These are phyloP conservation scores for Prunus persica DNA, from an alignment of 306 rosid genomes.

Conservation along the genomic window Prunus_persica_NCBIv2 NC_034016.1:16805001-16805500, in stretches of 20 bases:
- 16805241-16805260: background rate
- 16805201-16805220: too few species aligned
- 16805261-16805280: too few species aligned
- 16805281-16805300: background rate
- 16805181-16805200: background rate
- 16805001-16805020: too few species aligned
- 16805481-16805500: slow-evolving; percentile 31
- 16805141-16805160: background rate
- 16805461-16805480: slow-evolving; percentile 29
- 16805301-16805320: slow-evolving; percentile 9
- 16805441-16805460: slow-evolving; percentile 22
- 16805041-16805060: too few species aligned
- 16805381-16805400: background rate
- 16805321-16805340: slow-evolving; percentile 19
- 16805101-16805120: too few species aligned
- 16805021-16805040: too few species aligned
- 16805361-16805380: slow-evolving; percentile 16
- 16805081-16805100: too few species aligned
- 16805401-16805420: slow-evolving; percentile 17
- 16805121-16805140: too few species aligned
- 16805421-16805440: slow-evolving; percentile 28
- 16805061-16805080: too few species aligned
- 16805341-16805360: slow-evolving; percentile 28
- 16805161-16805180: background rate
- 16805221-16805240: too few species aligned